Conservation (phyloP, 108 stramenopile species). For the Cyclotella sp. region DNA sequence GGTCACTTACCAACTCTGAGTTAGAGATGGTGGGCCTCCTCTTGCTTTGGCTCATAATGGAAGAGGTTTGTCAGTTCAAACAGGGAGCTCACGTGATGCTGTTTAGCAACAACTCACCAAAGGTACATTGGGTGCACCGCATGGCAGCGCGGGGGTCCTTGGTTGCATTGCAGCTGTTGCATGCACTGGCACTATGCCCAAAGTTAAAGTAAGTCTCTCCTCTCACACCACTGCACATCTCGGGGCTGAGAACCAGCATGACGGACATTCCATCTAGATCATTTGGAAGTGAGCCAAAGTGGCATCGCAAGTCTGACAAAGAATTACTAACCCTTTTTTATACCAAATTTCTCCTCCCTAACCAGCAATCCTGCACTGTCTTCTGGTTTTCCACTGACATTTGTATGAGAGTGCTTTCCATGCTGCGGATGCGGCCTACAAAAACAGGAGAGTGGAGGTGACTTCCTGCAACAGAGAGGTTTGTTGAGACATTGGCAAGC, state of each 20-base stretch:
- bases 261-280: conserved; percentile 16
- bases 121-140: background rate
- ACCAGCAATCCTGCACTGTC: conserved; percentile 5
- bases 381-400: background rate
- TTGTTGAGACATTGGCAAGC: background rate
- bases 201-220: background rate
- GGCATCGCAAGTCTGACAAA: no score
- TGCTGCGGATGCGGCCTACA: no score
- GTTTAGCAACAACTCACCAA: no score
- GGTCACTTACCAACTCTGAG: no score
- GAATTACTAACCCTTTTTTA: background rate
- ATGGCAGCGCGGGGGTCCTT: background rate
- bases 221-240: conserved; percentile 12
- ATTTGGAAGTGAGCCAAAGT: conserved; percentile 16
- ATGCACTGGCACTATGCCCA: background rate
- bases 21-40: no score
- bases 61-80: no score
- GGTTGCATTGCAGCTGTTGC: background rate
- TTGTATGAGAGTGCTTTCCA: background rate
- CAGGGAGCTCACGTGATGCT: no score
- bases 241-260: background rate
- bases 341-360: background rate
- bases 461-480: background rate
- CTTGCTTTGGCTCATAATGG: conserved; percentile 32
- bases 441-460: no score